Conservation (phyloP, 331 rosid species). For the Phaseolus coccineus region DNA sequence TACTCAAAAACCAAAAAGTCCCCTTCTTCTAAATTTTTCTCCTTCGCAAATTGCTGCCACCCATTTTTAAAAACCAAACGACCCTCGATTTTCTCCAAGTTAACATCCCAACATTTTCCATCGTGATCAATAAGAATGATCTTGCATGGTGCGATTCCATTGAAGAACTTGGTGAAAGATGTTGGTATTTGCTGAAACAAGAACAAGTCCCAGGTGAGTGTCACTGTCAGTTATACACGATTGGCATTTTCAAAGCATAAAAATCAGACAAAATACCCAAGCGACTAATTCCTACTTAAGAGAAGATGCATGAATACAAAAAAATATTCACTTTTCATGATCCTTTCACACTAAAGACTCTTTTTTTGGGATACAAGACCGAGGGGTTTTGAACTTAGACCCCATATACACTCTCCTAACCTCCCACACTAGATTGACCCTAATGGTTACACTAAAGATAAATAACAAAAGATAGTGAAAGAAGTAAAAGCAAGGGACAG, state of each 20-base stretch:
- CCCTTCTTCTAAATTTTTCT: constrained; percentile 12
- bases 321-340: neutral
- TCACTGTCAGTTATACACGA: neutral
- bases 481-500: neutral
- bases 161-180: constrained; percentile 32
- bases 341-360: neutral
- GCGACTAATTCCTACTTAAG: neutral
- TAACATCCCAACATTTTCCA: constrained; percentile 26
- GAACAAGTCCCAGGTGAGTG: neutral
- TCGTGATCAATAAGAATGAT: constrained; percentile 14
- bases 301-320: neutral
- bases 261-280: neutral
- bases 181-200: constrained; percentile 33
- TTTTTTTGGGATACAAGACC: neutral
- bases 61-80: constrained; percentile 23
- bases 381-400: neutral
- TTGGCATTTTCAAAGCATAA: neutral
- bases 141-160: neutral
- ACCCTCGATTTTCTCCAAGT: constrained; percentile 17
- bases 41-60: constrained; percentile 24
- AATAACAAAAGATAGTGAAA: no score
- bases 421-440: neutral
- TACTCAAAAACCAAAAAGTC: constrained; percentile 40
- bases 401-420: neutral
- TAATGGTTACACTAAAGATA: neutral